phyloP scores from a whole-genome alignment of 2,329 filamentous ascomycete genomes.

The Talaromyces sp. region DNA sequence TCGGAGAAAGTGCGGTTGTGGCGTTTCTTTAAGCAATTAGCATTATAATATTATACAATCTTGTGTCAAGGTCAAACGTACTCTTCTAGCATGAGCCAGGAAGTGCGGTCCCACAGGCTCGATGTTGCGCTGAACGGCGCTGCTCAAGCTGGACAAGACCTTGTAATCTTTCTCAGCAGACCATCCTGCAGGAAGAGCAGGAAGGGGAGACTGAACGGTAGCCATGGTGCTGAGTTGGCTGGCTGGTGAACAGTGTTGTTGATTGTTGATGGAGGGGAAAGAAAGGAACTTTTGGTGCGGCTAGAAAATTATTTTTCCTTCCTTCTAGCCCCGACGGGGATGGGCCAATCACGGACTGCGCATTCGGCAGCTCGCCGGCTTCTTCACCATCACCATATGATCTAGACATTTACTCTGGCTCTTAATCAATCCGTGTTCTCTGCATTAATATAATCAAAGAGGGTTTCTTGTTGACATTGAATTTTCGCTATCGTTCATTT shows the following conservation, averaged over 20 bases:
- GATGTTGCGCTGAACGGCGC: constrained; percentile 77
- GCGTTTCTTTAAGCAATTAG: constrained; percentile 55
- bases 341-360: constrained; percentile 27
- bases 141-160: constrained; percentile 70
- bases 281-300: constrained; percentile 4
- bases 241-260: background rate
- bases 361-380: constrained; percentile 23
- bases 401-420: background rate
- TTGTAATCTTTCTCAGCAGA: constrained; percentile 86
- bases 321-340: constrained; percentile 24
- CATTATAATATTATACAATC: background rate
- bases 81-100: constrained; percentile 91
- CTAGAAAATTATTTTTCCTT: constrained; percentile 35
- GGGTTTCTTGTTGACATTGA: background rate
- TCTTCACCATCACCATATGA: background rate
- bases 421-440: background rate
- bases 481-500: background rate
- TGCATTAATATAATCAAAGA: background rate
- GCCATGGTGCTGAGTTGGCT: constrained; percentile 13
- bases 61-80: constrained; percentile 40
- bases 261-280: constrained; percentile 7
- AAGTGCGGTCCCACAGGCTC: constrained; percentile 98
- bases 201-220: constrained; percentile 52
- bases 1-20: constrained; percentile 98
- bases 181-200: constrained; percentile 76